Conservation (phyloP, 768 basidiomycete species). For the Tulasnella sp. region DNA sequence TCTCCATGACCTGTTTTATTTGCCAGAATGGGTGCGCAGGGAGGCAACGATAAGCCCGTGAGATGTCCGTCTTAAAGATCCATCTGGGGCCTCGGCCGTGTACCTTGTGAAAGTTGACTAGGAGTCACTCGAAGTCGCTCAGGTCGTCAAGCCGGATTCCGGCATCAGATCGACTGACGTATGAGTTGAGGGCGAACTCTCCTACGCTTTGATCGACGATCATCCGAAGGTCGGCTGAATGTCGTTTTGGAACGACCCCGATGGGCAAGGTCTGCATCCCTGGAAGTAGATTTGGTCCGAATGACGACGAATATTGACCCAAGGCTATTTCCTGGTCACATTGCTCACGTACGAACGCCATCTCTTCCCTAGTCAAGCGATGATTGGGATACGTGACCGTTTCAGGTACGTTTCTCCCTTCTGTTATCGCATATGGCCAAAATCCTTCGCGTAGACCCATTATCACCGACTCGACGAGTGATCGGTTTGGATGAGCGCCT, state of each 20-base stretch:
- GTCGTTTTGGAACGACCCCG: slow-evolving; percentile 31
- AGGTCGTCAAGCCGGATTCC: slow-evolving; percentile 30
- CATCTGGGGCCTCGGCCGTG: background rate
- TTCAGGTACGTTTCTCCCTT: slow-evolving; percentile 20
- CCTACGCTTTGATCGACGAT: slow-evolving; percentile 35
- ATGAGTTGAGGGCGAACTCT: slow-evolving; percentile 29
- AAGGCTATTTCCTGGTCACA: slow-evolving; percentile 20
- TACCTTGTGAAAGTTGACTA: slow-evolving; percentile 7
- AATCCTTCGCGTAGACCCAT: slow-evolving; percentile 31
- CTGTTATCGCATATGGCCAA: slow-evolving; percentile 35
- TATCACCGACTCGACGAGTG: slow-evolving; percentile 30
- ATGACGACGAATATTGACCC: slow-evolving; percentile 24
- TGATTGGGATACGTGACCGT: slow-evolving; percentile 22
- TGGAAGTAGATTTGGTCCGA: slow-evolving; percentile 33
- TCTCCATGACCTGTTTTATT: slow-evolving; percentile 31
- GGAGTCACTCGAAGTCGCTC: slow-evolving; percentile 25
- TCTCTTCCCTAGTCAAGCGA: slow-evolving; percentile 15
- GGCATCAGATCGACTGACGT: slow-evolving; percentile 26
- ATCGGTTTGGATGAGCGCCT: slow-evolving; percentile 30
- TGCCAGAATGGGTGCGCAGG: slow-evolving; percentile 36
- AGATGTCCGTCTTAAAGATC: slow-evolving; percentile 32
- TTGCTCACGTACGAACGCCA: slow-evolving; percentile 25
- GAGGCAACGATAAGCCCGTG: slow-evolving; percentile 30
- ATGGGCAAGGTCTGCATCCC: slow-evolving; percentile 38
- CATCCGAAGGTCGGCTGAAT: slow-evolving; percentile 29